phyloP scores from a whole-genome alignment of 441 rosid species.

The Erodium texanum region DNA sequence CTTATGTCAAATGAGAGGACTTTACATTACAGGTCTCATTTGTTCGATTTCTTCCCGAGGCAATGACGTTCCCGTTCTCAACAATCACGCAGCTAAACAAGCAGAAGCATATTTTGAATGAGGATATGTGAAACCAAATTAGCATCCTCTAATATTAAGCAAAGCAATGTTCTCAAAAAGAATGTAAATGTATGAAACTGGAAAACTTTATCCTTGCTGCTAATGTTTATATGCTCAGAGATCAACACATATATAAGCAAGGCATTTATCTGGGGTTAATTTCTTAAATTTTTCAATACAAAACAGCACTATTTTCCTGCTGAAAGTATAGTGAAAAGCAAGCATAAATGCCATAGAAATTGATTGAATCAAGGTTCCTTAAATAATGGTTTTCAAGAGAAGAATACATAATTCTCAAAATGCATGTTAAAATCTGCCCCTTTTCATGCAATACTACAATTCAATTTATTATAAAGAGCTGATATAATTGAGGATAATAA shows the following conservation, averaged over 20 bases:
- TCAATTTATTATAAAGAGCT: not conserved
- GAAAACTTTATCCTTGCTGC: not conserved
- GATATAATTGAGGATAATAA: not conserved
- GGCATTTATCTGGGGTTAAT: not conserved
- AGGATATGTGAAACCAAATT: slow-evolving; percentile 5
- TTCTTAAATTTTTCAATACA: not conserved
- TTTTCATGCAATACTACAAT: not conserved
- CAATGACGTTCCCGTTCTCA: slow-evolving; percentile 58
- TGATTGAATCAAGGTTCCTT: too few species aligned
- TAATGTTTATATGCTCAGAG: too few species aligned
- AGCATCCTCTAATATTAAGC: not conserved
- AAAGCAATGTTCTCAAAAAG: not conserved
- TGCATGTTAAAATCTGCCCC: not conserved
- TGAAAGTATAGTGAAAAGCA: not conserved
- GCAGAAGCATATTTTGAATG: slow-evolving; percentile 12
- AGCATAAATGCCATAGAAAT: not conserved
- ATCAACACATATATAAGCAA: not conserved
- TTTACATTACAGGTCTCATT: slow-evolving; percentile 72
- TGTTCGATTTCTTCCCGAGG: slow-evolving; percentile 73
- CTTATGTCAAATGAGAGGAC: not conserved
- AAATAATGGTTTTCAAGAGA: not conserved
- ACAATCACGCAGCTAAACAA: slow-evolving; percentile 60
- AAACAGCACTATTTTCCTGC: not conserved
- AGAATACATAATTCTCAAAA: not conserved
- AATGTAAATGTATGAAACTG: not conserved